Base-by-base conservation (phyloP, 371 early-diverging fungal genomes). In the Mortierella sp. region DNA sequence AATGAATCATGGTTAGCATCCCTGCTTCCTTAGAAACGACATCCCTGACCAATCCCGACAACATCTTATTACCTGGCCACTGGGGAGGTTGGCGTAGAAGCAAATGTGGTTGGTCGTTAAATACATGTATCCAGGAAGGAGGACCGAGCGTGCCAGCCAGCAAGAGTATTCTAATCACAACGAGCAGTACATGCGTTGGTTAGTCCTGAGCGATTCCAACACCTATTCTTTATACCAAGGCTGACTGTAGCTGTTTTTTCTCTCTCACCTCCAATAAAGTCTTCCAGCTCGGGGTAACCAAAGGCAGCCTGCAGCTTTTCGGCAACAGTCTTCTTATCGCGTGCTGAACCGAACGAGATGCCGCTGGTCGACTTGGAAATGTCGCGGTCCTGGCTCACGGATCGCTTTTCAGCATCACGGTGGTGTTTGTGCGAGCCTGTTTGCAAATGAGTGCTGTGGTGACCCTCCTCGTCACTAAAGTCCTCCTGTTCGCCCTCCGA, bases 111-210 rank as follows among this genome's bases (percentile, higher is more conserved):
- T 82, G n/a, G 92, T 89, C 0, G 94, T 94, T 48, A 96, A 76
- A 81, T 93, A 96, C 83, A 96, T 87, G 53, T 89, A 89, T 6
- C 96, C 96, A 53, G 92, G 91, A 3, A 95, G 90, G 71, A 95
- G 88, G 1, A 95, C 93, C 14, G 94, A 91, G 5, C 92, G 90
- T 5, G 94, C 90, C 71, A 96, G 89, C 88, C 92, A 95, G 82
- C 96, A 96, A 16, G 94, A 88, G 90, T 92, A 95, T 76, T 94
- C 96, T 94, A 83, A 71, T 50, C 11, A 40, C 28, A 34, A 34
- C 48, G 46, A 11, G 26, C 16, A 50, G 28, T 26, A 28, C 1
- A 55, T 53, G 31, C 28, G 31, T 6, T 14, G 59, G 5, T 43
- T 40, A 40, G 67, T 67, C 67, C 21, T 40, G 40, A 67, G 21